Evolutionary conservation across 1,139 yeast species (phyloP).

Genomic region (Taphrina confusa): DNA sequence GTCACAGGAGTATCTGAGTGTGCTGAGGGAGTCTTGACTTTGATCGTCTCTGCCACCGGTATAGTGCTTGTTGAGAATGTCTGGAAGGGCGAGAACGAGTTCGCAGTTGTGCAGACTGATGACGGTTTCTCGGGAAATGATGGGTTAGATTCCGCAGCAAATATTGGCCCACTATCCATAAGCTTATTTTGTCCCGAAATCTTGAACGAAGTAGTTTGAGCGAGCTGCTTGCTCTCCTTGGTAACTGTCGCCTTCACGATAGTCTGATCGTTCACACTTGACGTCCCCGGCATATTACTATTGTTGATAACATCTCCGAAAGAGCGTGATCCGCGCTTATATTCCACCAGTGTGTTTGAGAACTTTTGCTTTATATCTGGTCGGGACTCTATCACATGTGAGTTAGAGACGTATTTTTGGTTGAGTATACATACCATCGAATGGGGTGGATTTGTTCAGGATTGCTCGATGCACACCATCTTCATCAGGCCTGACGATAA

Average conservation of each 20-base stretch:
- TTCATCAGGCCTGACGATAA: slow-evolving; percentile 23
- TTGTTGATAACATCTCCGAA: slow-evolving; percentile 30
- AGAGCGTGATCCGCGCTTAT: slow-evolving; percentile 18
- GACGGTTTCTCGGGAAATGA: no score
- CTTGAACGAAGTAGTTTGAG: no score
- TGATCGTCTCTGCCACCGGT: neutral
- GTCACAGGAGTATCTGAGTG: neutral
- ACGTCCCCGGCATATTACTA: no score
- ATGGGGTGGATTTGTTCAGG: slow-evolving; percentile 31
- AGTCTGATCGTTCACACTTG: no score
- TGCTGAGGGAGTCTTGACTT: neutral
- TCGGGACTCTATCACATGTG: slow-evolving; percentile 1
- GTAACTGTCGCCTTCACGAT: no score
- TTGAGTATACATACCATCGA: slow-evolving; percentile 30
- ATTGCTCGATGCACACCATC: slow-evolving; percentile 16
- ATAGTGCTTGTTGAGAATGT: neutral
- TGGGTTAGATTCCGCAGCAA: no score
- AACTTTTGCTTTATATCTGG: slow-evolving; percentile 27
- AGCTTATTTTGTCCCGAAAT: no score
- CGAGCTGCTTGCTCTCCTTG: no score
- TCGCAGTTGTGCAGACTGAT: no score
- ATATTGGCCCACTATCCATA: no score
- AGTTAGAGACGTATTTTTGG: neutral
- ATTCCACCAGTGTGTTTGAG: slow-evolving; percentile 24
- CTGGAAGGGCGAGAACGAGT: neutral